These are phyloP conservation scores for Septoria linicola DNA, from an alignment of 2,329 filamentous ascomycete species.

Conservation along the genomic window DNA sequence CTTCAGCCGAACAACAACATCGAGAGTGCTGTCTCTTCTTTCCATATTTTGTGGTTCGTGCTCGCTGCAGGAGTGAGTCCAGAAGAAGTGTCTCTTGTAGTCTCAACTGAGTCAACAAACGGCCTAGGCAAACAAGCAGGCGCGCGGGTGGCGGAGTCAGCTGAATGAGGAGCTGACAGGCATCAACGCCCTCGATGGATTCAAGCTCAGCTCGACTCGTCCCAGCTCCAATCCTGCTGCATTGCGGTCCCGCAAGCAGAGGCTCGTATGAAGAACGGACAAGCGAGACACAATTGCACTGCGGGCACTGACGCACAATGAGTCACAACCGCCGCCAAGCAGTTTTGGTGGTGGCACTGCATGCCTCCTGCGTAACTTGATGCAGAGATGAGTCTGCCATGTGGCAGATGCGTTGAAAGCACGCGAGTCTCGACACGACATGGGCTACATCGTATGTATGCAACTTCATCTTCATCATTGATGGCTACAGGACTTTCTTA, in stretches of 20 bases:
- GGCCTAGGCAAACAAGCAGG: slow-evolving; percentile 2
- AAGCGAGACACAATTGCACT: neutral
- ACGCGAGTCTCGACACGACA: too few species aligned
- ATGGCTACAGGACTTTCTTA: too few species aligned
- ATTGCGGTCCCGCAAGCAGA: neutral
- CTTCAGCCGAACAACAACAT: slow-evolving; percentile 1
- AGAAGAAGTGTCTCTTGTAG: neutral
- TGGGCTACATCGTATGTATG: too few species aligned
- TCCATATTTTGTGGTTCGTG: neutral
- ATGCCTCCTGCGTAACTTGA: slow-evolving; percentile 1
- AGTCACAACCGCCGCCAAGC: neutral
- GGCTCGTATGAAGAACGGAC: neutral
- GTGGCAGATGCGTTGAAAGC: neutral
- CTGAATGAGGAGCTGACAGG: slow-evolving; percentile 7
- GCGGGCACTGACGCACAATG: neutral
- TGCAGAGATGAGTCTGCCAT: too few species aligned
- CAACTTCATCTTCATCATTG: too few species aligned
- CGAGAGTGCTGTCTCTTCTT: slow-evolving; percentile 8
- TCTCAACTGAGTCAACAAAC: neutral
- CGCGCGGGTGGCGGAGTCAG: slow-evolving; percentile 12
- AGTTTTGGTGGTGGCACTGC: neutral
- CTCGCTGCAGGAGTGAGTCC: neutral
- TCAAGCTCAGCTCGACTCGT: slow-evolving; percentile 4
- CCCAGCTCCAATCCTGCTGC: neutral
- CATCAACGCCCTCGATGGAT: slow-evolving; percentile 1